Conservation (phyloP, 164 flowering plant species). For the Paratinospora sagittata region DNA sequence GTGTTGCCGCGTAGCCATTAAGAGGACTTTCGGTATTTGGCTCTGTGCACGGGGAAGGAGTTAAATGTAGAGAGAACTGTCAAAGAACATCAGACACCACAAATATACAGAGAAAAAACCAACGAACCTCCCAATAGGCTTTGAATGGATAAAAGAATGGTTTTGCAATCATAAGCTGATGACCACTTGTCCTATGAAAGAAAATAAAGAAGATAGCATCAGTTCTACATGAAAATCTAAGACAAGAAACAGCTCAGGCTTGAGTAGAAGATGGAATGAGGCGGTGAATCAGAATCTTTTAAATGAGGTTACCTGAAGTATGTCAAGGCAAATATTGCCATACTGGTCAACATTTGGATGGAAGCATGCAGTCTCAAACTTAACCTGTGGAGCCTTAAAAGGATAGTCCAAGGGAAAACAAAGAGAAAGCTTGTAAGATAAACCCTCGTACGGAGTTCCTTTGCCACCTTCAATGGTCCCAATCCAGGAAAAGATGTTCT, state of each 20-base stretch:
- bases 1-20: slow-evolving; percentile 55
- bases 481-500: slow-evolving; percentile 64
- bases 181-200: slow-evolving; percentile 67
- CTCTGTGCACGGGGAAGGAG: slow-evolving; percentile 30
- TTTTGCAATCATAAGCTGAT: slow-evolving; percentile 72
- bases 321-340: slow-evolving; percentile 76
- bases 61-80: background rate
- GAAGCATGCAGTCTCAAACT: slow-evolving; percentile 69
- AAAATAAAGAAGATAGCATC: background rate
- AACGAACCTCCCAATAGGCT: slow-evolving; percentile 64
- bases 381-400: slow-evolving; percentile 75
- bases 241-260: background rate
- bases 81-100: background rate
- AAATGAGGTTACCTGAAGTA: slow-evolving; percentile 54
- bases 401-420: slow-evolving; percentile 64
- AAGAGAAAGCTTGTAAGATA: slow-evolving; percentile 61
- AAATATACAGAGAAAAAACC: background rate
- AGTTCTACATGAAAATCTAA: background rate
- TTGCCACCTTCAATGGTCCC: slow-evolving; percentile 71
- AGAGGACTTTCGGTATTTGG: slow-evolving; percentile 70
- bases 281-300: too few species aligned
- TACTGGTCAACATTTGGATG: slow-evolving; percentile 76
- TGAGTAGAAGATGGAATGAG: background rate
- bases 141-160: slow-evolving; percentile 68
- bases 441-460: slow-evolving; percentile 60